Evolutionary conservation across 148 eudicot genomes (phyloP).

Genomic region (Polygonum aviculare): DNA sequence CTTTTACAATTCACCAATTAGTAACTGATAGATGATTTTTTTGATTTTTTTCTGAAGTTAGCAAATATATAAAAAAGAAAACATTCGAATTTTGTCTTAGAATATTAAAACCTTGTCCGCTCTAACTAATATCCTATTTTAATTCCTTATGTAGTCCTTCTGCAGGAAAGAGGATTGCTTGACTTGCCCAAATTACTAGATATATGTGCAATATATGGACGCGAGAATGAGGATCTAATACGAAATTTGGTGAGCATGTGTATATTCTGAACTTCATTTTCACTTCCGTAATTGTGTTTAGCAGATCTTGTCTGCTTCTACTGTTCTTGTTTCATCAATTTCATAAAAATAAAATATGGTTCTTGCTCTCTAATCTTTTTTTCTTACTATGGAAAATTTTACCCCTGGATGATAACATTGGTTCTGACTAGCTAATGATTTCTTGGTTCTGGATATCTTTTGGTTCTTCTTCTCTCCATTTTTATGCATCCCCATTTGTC

Average conservation of each 20-base stretch:
- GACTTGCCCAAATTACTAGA: slow-evolving; percentile 86
- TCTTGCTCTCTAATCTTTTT: neutral
- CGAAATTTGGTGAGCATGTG: slow-evolving; percentile 53
- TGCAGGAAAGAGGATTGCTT: slow-evolving; percentile 90
- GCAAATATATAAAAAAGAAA: neutral
- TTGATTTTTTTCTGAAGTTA: neutral
- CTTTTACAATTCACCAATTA: neutral
- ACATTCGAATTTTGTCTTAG: neutral
- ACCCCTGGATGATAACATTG: neutral
- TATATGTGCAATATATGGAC: slow-evolving; percentile 85
- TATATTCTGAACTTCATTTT: neutral
- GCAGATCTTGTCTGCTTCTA: neutral
- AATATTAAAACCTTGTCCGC: neutral
- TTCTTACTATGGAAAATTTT: neutral
- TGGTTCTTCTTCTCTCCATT: neutral
- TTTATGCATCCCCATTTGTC: neutral
- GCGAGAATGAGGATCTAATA: slow-evolving; percentile 76
- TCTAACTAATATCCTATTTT: slow-evolving; percentile 14
- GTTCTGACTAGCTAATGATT: neutral
- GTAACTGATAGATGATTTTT: neutral
- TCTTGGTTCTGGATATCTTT: neutral
- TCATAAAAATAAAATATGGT: neutral
- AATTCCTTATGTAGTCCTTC: slow-evolving; percentile 48
- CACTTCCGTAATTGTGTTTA: neutral
- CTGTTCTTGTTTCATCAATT: neutral